Base-by-base conservation (phyloP, 495 filamentous ascomycete genomes). In the Tuber calosporum region DNA sequence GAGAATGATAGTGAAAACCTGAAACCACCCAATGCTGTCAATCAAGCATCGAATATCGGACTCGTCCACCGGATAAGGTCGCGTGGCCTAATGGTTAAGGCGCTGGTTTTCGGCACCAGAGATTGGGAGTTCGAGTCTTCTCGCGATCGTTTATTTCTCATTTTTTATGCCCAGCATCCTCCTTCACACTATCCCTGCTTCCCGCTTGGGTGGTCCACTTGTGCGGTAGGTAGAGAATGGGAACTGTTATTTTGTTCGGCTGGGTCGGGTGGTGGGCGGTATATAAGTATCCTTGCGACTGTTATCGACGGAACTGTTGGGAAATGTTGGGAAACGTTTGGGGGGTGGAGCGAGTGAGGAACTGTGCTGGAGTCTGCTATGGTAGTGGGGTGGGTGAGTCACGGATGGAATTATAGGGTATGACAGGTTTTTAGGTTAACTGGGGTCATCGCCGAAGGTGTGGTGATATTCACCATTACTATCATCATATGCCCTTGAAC, bases 21-120 rank as follows among this genome's bases (percentile, higher is more conserved):
- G 2, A 58, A 58, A n/a, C 8, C 22, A 7, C 43, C 43, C 43
- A 22, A 22, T 22, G 43, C 19, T 45, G 7, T n/a, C 2, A 26
- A 58, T 8, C 1, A 58, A 30, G n/a, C 13, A 11, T n/a, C 2
- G n/a, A 58, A 58, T 2, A 30, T 17, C 7, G 30, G 3, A 4
- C n/a, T 1, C 11, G 53, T 62, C 34, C 4, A 62, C 26, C 9
- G 11, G 53, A 19, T 6, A 34, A 15, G 72, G 72, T 73, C 69
- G 66, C 67, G 72, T 69, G 72, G 66, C 72, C 66, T 73, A 73
- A 73, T 73, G 66, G 72, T 69, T 69, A 73, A 73, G 72, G 72
- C 72, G 66, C 66, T 73, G 72, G 72, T 73, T 73, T 73, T 69
- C 72, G 72, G 72, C 72, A 69, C 72, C 39, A 73, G 72, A 69